Evolutionary conservation across 2,329 filamentous ascomycete genomes (phyloP).

Genomic region (Colletotrichum musae): DNA sequence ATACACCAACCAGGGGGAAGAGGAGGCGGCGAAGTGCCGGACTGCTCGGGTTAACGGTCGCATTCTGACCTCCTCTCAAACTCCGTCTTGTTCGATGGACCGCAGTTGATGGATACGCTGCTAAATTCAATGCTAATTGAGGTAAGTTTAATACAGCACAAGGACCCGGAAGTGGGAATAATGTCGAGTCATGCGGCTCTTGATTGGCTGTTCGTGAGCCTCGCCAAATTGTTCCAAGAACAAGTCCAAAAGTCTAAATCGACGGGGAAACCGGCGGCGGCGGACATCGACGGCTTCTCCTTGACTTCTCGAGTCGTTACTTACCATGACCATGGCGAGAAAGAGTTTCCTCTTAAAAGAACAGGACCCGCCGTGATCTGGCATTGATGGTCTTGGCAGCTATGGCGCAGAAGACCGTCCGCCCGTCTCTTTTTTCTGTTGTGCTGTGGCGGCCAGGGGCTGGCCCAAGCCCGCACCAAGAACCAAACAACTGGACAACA

Average conservation of each 20-base stretch:
- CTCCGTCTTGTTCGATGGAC: too few relatives aligned
- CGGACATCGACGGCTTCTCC: background rate
- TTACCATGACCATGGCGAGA: conserved; percentile 2
- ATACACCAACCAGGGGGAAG: background rate
- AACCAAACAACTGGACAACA: background rate
- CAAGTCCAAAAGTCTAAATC: conserved; percentile 22
- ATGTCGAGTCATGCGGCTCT: conserved; percentile 27
- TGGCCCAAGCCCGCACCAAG: background rate
- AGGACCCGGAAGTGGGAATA: conserved; percentile 16
- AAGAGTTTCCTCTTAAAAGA: conserved; percentile 18
- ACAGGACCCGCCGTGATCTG: conserved; percentile 24
- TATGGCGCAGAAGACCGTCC: conserved; percentile 2
- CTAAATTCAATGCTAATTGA: too few relatives aligned
- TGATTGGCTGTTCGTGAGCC: conserved; percentile 18
- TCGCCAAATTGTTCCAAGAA: conserved; percentile 30
- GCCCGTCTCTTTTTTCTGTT: background rate
- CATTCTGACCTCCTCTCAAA: too few relatives aligned
- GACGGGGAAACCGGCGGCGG: conserved; percentile 12
- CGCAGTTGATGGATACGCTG: too few relatives aligned
- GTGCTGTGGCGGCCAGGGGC: too few relatives aligned
- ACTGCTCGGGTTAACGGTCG: conserved; percentile 12
- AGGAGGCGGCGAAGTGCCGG: conserved; percentile 23
- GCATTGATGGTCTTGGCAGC: conserved; percentile 28
- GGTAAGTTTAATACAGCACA: background rate
- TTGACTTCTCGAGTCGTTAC: conserved; percentile 3